Base-by-base conservation (phyloP, 2,329 filamentous ascomycete genomes). In the Neonectria sp. region DNA sequence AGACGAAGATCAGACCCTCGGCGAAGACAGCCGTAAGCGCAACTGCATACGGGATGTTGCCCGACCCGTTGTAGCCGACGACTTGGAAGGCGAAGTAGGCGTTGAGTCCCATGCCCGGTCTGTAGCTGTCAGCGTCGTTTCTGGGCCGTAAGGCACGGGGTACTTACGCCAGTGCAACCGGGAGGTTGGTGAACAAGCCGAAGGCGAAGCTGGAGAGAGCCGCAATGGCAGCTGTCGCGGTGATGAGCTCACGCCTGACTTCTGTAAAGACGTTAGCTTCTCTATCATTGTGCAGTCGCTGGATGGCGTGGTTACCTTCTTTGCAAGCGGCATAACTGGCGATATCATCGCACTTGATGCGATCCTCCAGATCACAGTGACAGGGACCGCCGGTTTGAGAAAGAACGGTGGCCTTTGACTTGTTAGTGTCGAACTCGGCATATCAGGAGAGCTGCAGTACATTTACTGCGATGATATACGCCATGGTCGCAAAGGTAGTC, bases 1-100 rank as follows among this genome's bases (percentile, higher is more conserved):
- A 91, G 52, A 95, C 87, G 80, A 95, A 95, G 62, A 95, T 89
- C 76, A 92, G 91, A 24, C 93, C 93, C 80, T 95, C 93, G 7
- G 94, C 89, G 76, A 95, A 95, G 63, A 95, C 93, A 25, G 93
- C 93, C 1, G 93, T 95, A 35, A 95, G 81, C 33, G 93, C 93
- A 45, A 94, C 85, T 31, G 87, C 80, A 76, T 93, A 95, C 0
- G 92, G 89, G 7, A 95, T 90, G 31, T 86, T 84, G 2, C 92
- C 93, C 3, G 85, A 86, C n/a, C 93, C 93, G 77, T 94, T 91
- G 74, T 85, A 89, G 1, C 93, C 93, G 53, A 95, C 93, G 7
- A 76, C 76, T 65, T 74, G 64, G 78, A 92, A 95, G 37, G 93
- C 88, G 74, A 95, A 95, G 79, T 95, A 95, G 24, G 93, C 93